Percentiles rank a stretch among this genome's conserved stretches.
Conservation (phyloP, 2,329 filamentous ascomycete species). For the Onygenales sp. region DNA sequence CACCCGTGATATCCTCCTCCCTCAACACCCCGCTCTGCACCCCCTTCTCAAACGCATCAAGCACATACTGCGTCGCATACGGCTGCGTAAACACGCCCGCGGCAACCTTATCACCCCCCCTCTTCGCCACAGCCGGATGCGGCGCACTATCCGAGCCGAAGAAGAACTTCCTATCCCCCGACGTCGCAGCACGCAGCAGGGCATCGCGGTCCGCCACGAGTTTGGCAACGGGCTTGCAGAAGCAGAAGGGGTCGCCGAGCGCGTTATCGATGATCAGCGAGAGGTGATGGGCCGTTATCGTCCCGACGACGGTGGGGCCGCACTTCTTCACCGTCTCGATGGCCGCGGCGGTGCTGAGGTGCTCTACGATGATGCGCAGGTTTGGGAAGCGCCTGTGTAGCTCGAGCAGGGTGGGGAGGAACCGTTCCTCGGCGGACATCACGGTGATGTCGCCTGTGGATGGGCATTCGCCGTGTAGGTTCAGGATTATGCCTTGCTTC, state of each 20-base stretch:
- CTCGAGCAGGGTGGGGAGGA: constrained; percentile 67
- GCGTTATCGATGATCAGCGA: constrained; percentile 71
- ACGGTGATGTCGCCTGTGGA: constrained; percentile 45
- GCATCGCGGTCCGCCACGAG: constrained; percentile 63
- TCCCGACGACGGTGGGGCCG: constrained; percentile 63
- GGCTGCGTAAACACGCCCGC: constrained; percentile 56
- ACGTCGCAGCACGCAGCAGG: constrained; percentile 51
- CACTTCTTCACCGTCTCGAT: constrained; percentile 68
- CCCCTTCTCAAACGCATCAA: constrained; percentile 50
- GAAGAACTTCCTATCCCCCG: constrained; percentile 51
- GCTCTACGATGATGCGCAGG: constrained; percentile 55
- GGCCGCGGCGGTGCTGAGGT: constrained; percentile 78
- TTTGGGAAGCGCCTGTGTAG: constrained; percentile 66
- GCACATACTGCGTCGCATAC: constrained; percentile 47
- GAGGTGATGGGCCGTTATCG: constrained; percentile 80
- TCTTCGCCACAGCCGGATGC: constrained; percentile 48
- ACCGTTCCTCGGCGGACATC: constrained; percentile 62
- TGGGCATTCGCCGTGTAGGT: constrained; percentile 86
- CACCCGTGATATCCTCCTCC: constrained; percentile 45
- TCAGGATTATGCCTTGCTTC: constrained; percentile 68
- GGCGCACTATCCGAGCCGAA: constrained; percentile 64
- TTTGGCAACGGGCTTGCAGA: constrained; percentile 69
- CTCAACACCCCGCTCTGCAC: constrained; percentile 43
- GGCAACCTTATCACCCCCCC: constrained; percentile 40
- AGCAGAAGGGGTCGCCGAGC: constrained; percentile 63